Base-by-base conservation (phyloP, 2,329 filamentous ascomycete genomes). In the Akanthomyces lecanii region DNA sequence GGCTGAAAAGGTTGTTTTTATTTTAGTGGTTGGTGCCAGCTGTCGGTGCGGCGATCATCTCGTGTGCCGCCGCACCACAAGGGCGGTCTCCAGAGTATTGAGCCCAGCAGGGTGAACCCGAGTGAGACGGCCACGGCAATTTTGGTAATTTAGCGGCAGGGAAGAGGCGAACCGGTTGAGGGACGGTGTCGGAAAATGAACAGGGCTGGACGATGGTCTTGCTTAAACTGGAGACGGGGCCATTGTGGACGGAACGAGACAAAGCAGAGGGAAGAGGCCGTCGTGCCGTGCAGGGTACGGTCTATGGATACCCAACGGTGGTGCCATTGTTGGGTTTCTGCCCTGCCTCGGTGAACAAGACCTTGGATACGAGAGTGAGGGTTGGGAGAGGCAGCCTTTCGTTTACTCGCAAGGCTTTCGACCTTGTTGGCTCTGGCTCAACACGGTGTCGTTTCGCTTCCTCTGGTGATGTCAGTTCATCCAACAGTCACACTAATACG, bases 21-120 rank as follows among this genome's bases (percentile, higher is more conserved):
- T 51, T 30, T 25, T 38, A 36, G 36, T 44, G 57, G 38, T 61
- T 61, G 44, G 48, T 11, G 30, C 21, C 16, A 45, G 33, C 23
- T 50, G 56, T 42, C 55, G 16, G 30, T 12, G 45, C 56, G 45
- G 5, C 56, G 56, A 59, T 59, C 45, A 40, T 40, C 45, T 59
- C 56, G 56, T 59, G 51, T 59, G 56, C 28, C 36, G 52, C 28
- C 21, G 21, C 21, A 21, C 21, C 1, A n/a, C 42, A n/a, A 30
- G 52, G 21, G 21, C 11, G 40, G 54, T 18, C 54, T 30, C 42
- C 42, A 47, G 54, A 3, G 38, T 47, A 21, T 33, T 47, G 38
- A 21, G 21, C 21, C 21, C 21, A 21, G 21, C 21, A 18, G n/a
- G 4, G 25, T 16, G 48, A n/a, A 33, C 21, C 21, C 21, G 21